These are phyloP conservation scores for Cytospora schulzeri DNA, from an alignment of 2,329 filamentous ascomycete species.

Conservation along the genomic window DNA sequence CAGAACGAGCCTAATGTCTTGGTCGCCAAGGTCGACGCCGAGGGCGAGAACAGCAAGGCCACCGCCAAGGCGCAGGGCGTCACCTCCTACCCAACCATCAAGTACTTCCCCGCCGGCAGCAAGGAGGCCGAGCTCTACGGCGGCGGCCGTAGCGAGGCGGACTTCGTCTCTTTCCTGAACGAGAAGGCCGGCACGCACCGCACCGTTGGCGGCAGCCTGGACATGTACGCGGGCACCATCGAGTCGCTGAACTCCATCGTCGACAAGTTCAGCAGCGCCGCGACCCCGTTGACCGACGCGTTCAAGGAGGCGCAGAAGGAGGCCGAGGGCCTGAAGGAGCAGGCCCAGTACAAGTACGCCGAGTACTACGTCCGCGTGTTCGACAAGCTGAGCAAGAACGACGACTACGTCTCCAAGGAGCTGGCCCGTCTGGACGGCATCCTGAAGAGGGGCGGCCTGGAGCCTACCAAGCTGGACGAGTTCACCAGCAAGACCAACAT, in stretches of 20 bases:
- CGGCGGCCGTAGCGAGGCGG: conserved; percentile 74
- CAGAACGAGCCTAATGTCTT: conserved; percentile 75
- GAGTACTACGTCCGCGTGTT: conserved; percentile 94
- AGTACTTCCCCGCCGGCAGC: conserved; percentile 90
- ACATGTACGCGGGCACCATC: conserved; percentile 79
- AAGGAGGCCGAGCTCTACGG: conserved; percentile 71
- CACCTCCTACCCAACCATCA: conserved; percentile 91
- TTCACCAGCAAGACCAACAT: conserved; percentile 86
- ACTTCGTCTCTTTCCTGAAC: conserved; percentile 82
- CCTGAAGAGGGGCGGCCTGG: conserved; percentile 82
- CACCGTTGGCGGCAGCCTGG: conserved; percentile 75
- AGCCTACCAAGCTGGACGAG: conserved; percentile 85
- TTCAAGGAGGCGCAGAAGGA: conserved; percentile 72
- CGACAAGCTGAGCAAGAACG: conserved; percentile 78
- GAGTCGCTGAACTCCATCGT: conserved; percentile 76
- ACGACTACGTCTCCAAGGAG: conserved; percentile 84
- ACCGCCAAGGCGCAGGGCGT: conserved; percentile 77
- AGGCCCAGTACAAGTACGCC: conserved; percentile 72
- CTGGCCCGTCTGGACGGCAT: conserved; percentile 76
- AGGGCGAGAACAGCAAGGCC: conserved; percentile 81
- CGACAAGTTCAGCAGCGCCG: conserved; percentile 66
- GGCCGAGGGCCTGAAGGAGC: conserved; percentile 64
- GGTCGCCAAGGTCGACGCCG: conserved; percentile 94
- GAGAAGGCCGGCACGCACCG: conserved; percentile 87
- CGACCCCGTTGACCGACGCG: conserved; percentile 63